Evolutionary conservation across 352 stramenopile genomes (phyloP).

Genomic region (Blastocystis sp.): DNA sequence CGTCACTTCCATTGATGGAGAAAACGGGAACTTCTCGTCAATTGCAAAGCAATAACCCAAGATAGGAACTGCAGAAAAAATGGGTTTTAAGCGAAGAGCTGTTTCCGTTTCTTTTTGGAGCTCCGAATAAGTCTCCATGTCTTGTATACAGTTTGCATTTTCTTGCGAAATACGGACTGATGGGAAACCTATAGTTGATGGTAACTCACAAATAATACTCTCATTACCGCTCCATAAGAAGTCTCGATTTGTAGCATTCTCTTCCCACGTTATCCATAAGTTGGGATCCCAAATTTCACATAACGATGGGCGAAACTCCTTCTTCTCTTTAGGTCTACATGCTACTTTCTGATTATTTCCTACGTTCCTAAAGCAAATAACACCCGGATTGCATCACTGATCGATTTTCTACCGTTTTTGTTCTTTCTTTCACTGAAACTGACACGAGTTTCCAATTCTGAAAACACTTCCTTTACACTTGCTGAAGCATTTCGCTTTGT

Average conservation of each 20-base stretch:
- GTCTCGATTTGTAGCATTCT: background rate
- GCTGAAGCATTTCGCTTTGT: background rate
- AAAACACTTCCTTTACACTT: background rate
- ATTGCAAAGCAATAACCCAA: slow-evolving; percentile 10
- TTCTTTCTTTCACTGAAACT: background rate
- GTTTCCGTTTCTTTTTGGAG: background rate
- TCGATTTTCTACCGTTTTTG: background rate
- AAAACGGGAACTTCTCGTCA: background rate
- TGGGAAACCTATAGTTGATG: background rate
- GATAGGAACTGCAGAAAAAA: background rate
- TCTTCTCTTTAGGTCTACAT: background rate
- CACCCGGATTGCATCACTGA: background rate
- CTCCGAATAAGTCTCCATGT: background rate
- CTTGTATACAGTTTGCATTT: background rate
- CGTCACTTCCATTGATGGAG: background rate
- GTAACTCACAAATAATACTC: background rate
- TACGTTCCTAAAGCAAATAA: background rate
- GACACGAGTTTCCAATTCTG: background rate
- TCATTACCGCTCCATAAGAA: slow-evolving; percentile 21
- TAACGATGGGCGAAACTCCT: background rate
- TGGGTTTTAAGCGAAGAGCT: background rate
- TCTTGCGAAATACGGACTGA: background rate
- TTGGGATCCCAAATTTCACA: background rate
- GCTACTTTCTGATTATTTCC: background rate
- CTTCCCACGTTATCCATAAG: background rate